Conservation (phyloP, 495 filamentous ascomycete genomes). For the Hyphodiscus hymeniophilus region DNA sequence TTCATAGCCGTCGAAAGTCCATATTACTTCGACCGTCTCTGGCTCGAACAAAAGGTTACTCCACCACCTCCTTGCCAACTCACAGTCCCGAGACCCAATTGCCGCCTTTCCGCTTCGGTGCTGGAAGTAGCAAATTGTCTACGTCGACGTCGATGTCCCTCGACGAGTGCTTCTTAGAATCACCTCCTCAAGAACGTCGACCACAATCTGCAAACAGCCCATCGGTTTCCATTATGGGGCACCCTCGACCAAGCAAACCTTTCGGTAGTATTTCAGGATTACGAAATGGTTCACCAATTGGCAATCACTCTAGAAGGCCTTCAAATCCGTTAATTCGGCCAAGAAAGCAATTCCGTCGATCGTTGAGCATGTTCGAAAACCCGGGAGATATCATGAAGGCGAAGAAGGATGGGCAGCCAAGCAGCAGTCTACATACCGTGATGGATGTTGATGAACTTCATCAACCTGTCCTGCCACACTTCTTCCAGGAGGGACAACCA, state of each 20-base stretch:
- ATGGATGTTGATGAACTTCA: constrained; percentile 70
- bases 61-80: constrained; percentile 40
- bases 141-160: constrained; percentile 54
- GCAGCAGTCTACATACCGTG: constrained; percentile 54
- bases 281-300: constrained; percentile 22
- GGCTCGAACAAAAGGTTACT: constrained; percentile 49
- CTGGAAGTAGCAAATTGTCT: constrained; percentile 42
- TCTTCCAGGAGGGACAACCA: constrained; percentile 69
- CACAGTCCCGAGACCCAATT: constrained; percentile 49
- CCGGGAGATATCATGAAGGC: constrained; percentile 76
- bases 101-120: constrained; percentile 70
- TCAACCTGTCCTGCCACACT: constrained; percentile 71
- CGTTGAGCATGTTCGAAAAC: constrained; percentile 95
- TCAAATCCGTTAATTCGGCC: constrained; percentile 67
- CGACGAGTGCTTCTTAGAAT: constrained; percentile 71
- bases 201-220: constrained; percentile 49
- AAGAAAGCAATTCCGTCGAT: constrained; percentile 81
- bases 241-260: constrained; percentile 12
- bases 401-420: constrained; percentile 49
- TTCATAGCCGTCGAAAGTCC: constrained; percentile 46
- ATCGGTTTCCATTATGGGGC: constrained; percentile 27
- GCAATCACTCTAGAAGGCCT: constrained; percentile 35
- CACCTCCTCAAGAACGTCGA: constrained; percentile 63
- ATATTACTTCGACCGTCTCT: constrained; percentile 54
- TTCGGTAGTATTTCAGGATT: constrained; percentile 21